A percentile compares a stretch with the other conserved stretches of the same genome.
Conservation (phyloP, 129 eudicot genomes). For the Artemisia tridentata region DNA sequence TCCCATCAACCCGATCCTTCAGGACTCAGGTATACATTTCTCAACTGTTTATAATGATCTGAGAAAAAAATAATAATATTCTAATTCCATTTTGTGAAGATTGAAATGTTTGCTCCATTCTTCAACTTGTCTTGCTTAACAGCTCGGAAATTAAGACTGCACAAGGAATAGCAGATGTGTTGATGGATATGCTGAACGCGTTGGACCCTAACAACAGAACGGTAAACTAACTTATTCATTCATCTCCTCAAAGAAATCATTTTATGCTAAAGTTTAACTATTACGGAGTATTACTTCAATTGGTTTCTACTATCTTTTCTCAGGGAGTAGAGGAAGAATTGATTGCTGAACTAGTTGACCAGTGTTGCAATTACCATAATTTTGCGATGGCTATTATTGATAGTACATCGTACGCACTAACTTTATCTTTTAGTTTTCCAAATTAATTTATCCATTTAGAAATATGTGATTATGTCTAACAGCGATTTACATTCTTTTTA, state of each 20-base stretch:
- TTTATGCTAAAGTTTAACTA: neutral
- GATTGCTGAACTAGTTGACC: constrained; percentile 88
- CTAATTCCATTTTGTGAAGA: neutral
- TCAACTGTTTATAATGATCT: no score
- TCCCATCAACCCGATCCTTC: constrained; percentile 65
- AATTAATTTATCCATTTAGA: neutral
- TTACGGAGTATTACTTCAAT: neutral
- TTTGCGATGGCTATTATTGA: constrained; percentile 81
- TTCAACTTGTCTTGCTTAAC: constrained; percentile 1
- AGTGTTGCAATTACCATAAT: constrained; percentile 76
- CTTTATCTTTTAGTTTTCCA: neutral
- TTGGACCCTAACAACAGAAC: constrained; percentile 64
- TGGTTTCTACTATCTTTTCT: neutral
- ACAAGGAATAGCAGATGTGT: constrained; percentile 79
- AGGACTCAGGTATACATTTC: constrained; percentile 60
- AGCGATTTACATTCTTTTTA: neutral
- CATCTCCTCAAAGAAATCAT: neutral
- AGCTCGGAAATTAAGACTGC: constrained; percentile 85
- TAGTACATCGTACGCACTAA: constrained; percentile 58
- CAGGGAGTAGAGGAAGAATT: constrained; percentile 78
- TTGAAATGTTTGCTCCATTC: neutral
- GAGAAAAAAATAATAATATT: no score
- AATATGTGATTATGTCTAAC: neutral
- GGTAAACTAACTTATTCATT: constrained; percentile 28
- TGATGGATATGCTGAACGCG: constrained; percentile 77